Evolutionary conservation across 148 eudicot genomes (phyloP).

Genomic region (Persicaria maculosa): DNA sequence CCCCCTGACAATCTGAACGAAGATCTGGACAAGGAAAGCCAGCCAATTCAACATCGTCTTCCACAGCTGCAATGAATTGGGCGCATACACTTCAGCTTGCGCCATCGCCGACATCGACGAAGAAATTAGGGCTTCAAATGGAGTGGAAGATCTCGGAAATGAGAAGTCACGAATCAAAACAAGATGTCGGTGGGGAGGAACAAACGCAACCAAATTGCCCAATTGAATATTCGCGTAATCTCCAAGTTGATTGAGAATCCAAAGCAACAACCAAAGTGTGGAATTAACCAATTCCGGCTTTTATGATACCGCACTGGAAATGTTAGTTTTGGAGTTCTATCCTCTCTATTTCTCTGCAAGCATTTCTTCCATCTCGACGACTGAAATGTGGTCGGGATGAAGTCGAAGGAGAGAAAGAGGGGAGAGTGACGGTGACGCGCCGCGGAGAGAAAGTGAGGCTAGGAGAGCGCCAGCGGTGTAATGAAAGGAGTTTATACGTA

Average conservation of each 20-base stretch:
- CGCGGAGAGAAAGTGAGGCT: background rate
- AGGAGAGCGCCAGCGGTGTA: too few relatives aligned
- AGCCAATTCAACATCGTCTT: slow-evolving; percentile 77
- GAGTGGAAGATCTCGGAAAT: background rate
- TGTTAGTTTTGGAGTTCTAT: background rate
- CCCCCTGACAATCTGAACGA: slow-evolving; percentile 72
- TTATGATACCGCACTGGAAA: background rate
- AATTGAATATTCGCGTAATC: background rate
- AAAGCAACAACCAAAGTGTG: background rate
- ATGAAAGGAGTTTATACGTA: too few relatives aligned
- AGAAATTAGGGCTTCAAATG: slow-evolving; percentile 25
- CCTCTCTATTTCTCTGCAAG: background rate
- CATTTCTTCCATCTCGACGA: slow-evolving; percentile 4
- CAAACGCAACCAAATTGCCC: background rate
- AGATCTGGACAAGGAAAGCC: slow-evolving; percentile 85
- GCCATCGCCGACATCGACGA: slow-evolving; percentile 23
- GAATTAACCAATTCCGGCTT: too few relatives aligned
- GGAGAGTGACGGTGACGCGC: background rate
- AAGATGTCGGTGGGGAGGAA: background rate
- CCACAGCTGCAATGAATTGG: slow-evolving; percentile 69
- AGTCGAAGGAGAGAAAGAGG: slow-evolving; percentile 12
- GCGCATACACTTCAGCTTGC: slow-evolving; percentile 59
- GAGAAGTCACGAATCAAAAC: background rate
- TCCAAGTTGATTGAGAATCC: background rate
- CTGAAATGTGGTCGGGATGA: slow-evolving; percentile 15